phyloP scores from a whole-genome alignment of 495 filamentous ascomycete species.

The Hyaloscypha bicolor region DNA sequence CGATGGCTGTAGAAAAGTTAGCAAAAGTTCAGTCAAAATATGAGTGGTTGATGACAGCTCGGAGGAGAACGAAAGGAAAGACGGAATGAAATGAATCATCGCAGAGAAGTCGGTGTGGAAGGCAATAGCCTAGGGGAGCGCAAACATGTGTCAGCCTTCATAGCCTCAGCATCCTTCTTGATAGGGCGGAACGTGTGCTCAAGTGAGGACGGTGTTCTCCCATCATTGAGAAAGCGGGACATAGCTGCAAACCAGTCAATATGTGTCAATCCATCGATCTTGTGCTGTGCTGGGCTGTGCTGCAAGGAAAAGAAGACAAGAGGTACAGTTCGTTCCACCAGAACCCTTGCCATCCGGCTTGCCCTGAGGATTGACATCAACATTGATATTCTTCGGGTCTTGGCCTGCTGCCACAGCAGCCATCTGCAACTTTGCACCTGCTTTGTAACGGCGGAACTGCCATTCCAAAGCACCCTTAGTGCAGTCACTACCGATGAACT shows the following conservation, averaged over 20 bases:
- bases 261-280: slow-evolving; percentile 3
- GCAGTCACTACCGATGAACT: slow-evolving; percentile 7
- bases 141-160: slow-evolving; percentile 26
- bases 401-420: background rate
- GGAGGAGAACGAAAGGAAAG: slow-evolving; percentile 18
- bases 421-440: slow-evolving; percentile 9
- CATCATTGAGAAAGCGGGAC: slow-evolving; percentile 35
- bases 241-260: slow-evolving; percentile 35
- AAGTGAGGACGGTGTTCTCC: slow-evolving; percentile 39
- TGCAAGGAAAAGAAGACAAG: slow-evolving; percentile 1
- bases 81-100: slow-evolving; percentile 20
- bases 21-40: slow-evolving; percentile 18
- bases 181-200: slow-evolving; percentile 50
- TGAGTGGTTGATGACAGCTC: slow-evolving; percentile 15
- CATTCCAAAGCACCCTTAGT: slow-evolving; percentile 3
- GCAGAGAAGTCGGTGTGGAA: background rate
- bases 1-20: slow-evolving; percentile 33
- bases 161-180: slow-evolving; percentile 38
- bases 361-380: slow-evolving; percentile 7
- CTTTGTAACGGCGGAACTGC: slow-evolving; percentile 6
- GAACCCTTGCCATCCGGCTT: background rate
- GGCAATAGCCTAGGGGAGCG: background rate
- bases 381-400: slow-evolving; percentile 1
- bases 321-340: background rate
- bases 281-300: slow-evolving; percentile 15